Conservation (phyloP, 1,139 yeast genomes). For the Geotrichum phurueaensis region DNA sequence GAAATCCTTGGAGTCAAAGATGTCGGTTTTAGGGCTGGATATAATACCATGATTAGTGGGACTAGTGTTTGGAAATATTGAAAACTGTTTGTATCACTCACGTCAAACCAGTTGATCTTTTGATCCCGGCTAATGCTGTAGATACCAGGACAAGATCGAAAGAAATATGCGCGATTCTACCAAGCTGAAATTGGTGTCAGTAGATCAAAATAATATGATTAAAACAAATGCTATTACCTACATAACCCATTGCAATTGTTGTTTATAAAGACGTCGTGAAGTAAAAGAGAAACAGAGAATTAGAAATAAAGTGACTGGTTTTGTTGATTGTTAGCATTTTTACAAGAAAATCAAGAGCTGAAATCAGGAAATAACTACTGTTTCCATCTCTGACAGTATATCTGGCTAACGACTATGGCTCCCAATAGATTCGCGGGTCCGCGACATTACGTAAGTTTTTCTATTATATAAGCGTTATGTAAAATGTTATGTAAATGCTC, state of each 20-base stretch:
- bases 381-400: background rate
- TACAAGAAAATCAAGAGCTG: background rate
- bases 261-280: background rate
- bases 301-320: background rate
- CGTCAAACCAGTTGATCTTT: conserved; percentile 78
- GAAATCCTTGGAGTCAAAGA: conserved; percentile 43
- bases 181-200: conserved; percentile 22
- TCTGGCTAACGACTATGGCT: background rate
- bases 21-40: conserved; percentile 29
- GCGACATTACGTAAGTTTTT: no score
- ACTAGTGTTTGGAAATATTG: background rate
- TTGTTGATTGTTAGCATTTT: no score
- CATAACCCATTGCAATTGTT: conserved; percentile 9
- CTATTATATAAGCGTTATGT: no score
- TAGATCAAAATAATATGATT: background rate
- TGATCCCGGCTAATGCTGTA: conserved; percentile 82
- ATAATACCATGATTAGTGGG: conserved; percentile 10
- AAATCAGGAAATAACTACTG: background rate
- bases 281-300: background rate
- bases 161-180: conserved; percentile 50
- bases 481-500: no score
- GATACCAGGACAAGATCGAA: conserved; percentile 72
- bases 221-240: background rate
- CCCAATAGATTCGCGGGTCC: no score
- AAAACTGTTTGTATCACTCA: conserved; percentile 24